Evolutionary conservation across 1,284 basidiomycete species (phyloP).

Genomic region (Coniferiporia weirii): DNA sequence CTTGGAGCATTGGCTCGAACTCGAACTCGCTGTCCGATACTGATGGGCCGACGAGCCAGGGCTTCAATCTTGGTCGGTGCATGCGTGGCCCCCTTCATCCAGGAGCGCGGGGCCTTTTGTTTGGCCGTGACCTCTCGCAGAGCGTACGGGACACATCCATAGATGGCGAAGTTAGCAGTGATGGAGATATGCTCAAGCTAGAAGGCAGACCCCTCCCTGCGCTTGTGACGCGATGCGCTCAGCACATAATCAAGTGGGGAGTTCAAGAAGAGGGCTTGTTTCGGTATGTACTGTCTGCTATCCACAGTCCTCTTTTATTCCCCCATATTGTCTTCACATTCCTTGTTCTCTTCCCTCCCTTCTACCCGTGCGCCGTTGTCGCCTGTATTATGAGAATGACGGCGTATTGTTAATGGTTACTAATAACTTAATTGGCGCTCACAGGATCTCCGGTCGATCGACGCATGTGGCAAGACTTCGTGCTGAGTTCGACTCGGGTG

Average conservation of each 20-base stretch:
- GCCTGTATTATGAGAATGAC: background rate
- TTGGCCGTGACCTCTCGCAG: constrained; percentile 51
- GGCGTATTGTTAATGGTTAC: constrained; percentile 1
- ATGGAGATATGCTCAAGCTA: constrained; percentile 30
- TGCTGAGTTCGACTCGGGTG: constrained; percentile 81
- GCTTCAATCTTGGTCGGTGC: constrained; percentile 49
- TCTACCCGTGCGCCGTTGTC: background rate
- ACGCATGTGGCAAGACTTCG: constrained; percentile 71
- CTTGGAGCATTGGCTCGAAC: constrained; percentile 48
- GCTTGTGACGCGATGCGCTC: constrained; percentile 70
- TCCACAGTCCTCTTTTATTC: constrained; percentile 3
- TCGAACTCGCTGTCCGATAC: constrained; percentile 46
- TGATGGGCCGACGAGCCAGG: constrained; percentile 39
- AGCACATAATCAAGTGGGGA: constrained; percentile 77
- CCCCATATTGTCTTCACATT: background rate
- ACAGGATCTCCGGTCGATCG: constrained; percentile 68
- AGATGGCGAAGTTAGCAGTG: constrained; percentile 20
- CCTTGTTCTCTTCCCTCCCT: background rate
- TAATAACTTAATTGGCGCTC: constrained; percentile 15
- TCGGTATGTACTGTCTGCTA: constrained; percentile 42
- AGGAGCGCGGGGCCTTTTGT: constrained; percentile 48
- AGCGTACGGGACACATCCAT: constrained; percentile 60
- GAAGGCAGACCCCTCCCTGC: constrained; percentile 62
- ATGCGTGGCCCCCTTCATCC: constrained; percentile 48
- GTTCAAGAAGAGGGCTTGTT: constrained; percentile 81